Evolutionary conservation across 1,139 yeast genomes (phyloP), one percentile per base, ranked within the genome.

Genomic region (Pichia sp.): DNA sequence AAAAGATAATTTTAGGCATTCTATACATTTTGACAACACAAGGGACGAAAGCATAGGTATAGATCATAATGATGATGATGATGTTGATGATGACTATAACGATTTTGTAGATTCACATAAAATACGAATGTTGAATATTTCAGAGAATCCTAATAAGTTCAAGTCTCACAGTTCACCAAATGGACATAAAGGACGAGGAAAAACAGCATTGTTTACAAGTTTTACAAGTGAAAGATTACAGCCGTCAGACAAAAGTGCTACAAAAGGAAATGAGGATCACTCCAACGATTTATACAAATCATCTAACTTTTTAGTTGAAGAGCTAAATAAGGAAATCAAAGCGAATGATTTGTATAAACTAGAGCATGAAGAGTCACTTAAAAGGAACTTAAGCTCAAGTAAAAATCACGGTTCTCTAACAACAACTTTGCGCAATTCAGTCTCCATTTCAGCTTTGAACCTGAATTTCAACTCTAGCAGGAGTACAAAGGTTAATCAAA

Each of bases 71-170:
- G 2, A 17, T 14, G 30, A 26, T 26, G 18, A 26, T 14, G 30
- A 26, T 4, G 7, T 7, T 10, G 30, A 26, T 26, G 18, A 26
- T 14, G 14, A 7, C 10, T 26, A 26, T 26, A 18, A 26, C 19
- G 30, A 26, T 26, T 26, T 10, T 26, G 30, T 26, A 7, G 30
- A 26, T 6, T 26, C 30, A n/a, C 14, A 26, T 14, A 26, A 26
- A 4, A 44, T 44, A 25, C 44, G 34, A 21, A 25, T 39, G 38
- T 31, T 44, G n/a, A 41, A 44, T 28, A 44, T 44, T n/a, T 35
- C 45, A 10, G 44, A 43, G 19, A 39, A 40, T 18, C 30, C 30
- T 26, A 6, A 5, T 26, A 17, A 26, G 15, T 9, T 8, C 15
- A 14, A 14, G 6, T 12, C n/a, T 6, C 30, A n/a, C 7, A 26